A percentile compares a stretch with the other conserved stretches of the same genome.
Evolutionary conservation across 495 filamentous ascomycete genomes (phyloP).

Genomic region (Neurospora intermedia): DNA sequence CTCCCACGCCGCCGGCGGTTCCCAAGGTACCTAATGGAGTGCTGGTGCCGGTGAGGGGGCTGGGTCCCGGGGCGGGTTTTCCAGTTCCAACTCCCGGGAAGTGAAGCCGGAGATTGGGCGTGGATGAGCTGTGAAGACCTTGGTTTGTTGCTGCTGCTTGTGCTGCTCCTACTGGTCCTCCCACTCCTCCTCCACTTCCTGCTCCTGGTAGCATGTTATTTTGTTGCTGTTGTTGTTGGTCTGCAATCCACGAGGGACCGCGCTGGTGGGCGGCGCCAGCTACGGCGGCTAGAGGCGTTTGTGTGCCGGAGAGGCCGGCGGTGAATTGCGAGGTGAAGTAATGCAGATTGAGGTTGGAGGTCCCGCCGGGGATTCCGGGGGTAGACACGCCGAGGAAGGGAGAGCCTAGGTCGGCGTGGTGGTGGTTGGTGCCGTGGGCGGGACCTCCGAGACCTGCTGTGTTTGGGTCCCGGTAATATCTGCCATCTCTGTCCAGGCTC

Average conservation of each 20-base stretch:
- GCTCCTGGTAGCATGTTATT: neutral
- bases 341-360: constrained; percentile 78
- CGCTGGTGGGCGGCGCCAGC: constrained; percentile 49
- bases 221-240: constrained; percentile 4
- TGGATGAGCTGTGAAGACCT: constrained; percentile 18
- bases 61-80: neutral
- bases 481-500: neutral
- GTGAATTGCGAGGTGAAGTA: constrained; percentile 85
- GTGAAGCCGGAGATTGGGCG: constrained; percentile 11
- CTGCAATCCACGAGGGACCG: constrained; percentile 29
- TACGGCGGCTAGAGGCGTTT: constrained; percentile 79
- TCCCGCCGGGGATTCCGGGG: constrained; percentile 73
- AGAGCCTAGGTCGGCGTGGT: constrained; percentile 43
- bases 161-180: neutral
- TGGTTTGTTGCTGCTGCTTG: neutral
- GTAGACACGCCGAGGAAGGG: constrained; percentile 59
- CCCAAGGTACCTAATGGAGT: neutral
- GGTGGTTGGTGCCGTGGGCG: constrained; percentile 13
- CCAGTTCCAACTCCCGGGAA: neutral
- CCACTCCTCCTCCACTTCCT: neutral
- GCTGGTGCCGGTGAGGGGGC: constrained; percentile 1
- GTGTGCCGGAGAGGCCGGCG: constrained; percentile 66
- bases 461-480: neutral
- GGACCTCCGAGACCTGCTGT: constrained; percentile 8
- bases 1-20: neutral